Evolutionary conservation across 352 stramenopile genomes (phyloP).

Genomic region (Phytophthora quininea): DNA sequence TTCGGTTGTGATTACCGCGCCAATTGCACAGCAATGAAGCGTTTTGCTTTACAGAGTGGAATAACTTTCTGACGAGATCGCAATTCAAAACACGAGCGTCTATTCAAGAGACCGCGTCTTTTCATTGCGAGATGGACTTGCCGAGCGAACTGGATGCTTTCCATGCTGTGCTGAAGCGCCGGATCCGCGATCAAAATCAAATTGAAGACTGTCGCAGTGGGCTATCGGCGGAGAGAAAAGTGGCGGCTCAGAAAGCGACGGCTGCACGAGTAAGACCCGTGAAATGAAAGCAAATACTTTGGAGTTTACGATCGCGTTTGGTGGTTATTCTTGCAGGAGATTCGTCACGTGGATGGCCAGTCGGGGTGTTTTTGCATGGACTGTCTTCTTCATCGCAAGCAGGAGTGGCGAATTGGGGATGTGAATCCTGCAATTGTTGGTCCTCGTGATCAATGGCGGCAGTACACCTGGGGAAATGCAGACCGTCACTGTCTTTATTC

Average conservation of each 20-base stretch:
- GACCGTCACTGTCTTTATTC: conserved; percentile 55
- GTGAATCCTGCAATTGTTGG: conserved; percentile 68
- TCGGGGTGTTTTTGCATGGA: conserved; percentile 79
- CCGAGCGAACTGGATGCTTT: conserved; percentile 50
- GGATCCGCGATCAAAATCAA: conserved; percentile 58
- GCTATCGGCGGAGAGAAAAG: conserved; percentile 26
- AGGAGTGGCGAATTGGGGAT: conserved; percentile 81
- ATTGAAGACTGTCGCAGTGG: conserved; percentile 50
- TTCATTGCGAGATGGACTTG: conserved; percentile 44
- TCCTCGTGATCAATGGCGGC: conserved; percentile 66
- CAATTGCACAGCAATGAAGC: conserved; percentile 26
- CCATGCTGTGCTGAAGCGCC: conserved; percentile 52
- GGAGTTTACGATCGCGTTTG: too few relatives aligned
- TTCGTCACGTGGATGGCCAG: conserved; percentile 63
- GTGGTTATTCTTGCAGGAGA: conserved; percentile 29
- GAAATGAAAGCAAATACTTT: too few relatives aligned
- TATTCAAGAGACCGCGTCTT: conserved; percentile 22
- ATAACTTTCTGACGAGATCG: background rate
- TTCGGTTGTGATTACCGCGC: conserved; percentile 53
- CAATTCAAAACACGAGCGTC: too few relatives aligned
- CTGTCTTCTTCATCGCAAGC: conserved; percentile 70
- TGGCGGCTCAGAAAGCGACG: conserved; percentile 26
- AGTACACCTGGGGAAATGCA: conserved; percentile 67
- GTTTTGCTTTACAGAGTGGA: background rate
- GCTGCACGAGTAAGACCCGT: conserved; percentile 16